Evolutionary conservation across 164 flowering plant genomes (phyloP).

Genomic region (Kingdonia uniflora): DNA sequence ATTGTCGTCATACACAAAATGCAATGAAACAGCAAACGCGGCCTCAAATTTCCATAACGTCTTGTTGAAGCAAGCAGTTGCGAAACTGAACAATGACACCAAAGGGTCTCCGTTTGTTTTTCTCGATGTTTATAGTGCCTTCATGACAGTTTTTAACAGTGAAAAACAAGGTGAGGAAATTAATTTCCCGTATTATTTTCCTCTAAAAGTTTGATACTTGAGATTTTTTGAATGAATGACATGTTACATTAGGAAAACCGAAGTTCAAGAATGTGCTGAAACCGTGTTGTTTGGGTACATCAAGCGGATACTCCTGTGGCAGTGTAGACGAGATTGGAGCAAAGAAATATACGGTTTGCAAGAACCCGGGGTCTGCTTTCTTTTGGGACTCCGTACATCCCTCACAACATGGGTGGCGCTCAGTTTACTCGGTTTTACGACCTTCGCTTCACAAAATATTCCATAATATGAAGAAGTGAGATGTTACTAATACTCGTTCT

Average conservation of each 20-base stretch:
- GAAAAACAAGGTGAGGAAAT: constrained; percentile 5
- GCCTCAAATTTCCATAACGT: constrained; percentile 42
- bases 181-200: background rate
- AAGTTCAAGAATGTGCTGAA: constrained; percentile 18
- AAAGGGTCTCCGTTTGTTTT: constrained; percentile 22
- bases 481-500: no score
- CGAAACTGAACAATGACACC: constrained; percentile 32
- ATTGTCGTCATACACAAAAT: constrained; percentile 25
- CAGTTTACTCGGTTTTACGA: constrained; percentile 17
- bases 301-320: constrained; percentile 24
- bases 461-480: background rate
- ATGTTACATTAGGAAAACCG: constrained; percentile 2
- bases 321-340: constrained; percentile 25
- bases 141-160: constrained; percentile 29
- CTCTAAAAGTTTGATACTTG: background rate
- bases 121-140: constrained; percentile 46
- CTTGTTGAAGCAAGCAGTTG: constrained; percentile 39
- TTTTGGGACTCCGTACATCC: constrained; percentile 66
- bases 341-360: constrained; percentile 36
- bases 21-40: constrained; percentile 33
- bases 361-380: constrained; percentile 27
- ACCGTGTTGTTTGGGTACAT: constrained; percentile 47
- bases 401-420: constrained; percentile 46
- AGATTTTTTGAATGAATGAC: background rate
- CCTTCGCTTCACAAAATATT: constrained; percentile 13